A percentile compares a stretch with the other conserved stretches of the same genome.
phyloP scores from a whole-genome alignment of 257 asterid genomes.

The Mitragyna speciosa region DNA sequence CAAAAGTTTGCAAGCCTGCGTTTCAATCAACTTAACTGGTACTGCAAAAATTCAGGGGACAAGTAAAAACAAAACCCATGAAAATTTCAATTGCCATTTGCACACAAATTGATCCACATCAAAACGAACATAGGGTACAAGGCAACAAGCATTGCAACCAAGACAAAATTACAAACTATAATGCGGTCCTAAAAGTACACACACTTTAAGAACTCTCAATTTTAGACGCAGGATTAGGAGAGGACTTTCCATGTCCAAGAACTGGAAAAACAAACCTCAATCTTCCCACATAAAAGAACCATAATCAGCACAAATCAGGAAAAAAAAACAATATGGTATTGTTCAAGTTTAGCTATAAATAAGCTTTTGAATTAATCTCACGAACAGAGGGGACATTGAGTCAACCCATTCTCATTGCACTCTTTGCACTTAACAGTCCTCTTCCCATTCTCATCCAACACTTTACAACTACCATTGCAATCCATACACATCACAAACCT shows the following conservation, averaged over 20 bases:
- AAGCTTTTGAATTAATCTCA: constrained; percentile 17
- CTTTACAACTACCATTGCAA: constrained; percentile 80
- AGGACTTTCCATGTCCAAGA: constrained; percentile 18
- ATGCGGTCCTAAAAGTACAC: constrained; percentile 12
- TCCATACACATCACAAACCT: constrained; percentile 71
- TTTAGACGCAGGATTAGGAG: not conserved
- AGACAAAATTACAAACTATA: not conserved
- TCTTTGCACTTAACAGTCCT: constrained; percentile 60
- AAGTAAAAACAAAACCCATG: not conserved
- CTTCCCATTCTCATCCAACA: constrained; percentile 62
- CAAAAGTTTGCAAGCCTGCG: not conserved
- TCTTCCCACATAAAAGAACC: constrained; percentile 2
- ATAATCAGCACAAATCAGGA: not conserved
- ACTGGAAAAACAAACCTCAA: not conserved
- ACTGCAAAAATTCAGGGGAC: not conserved
- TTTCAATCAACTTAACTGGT: not conserved
- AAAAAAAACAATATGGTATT: not conserved
- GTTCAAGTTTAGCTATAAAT: not conserved
- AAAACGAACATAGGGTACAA: not conserved
- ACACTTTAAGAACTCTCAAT: constrained; percentile 1
- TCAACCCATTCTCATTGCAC: constrained; percentile 93
- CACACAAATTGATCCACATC: constrained; percentile 4
- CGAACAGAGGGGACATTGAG: constrained; percentile 77
- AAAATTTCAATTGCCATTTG: not conserved
- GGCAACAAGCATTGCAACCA: not conserved